A percentile compares a stretch with the other conserved stretches of the same genome.
phyloP scores from a whole-genome alignment of 1,139 yeast species.

The Petasospora fabianii region DNA sequence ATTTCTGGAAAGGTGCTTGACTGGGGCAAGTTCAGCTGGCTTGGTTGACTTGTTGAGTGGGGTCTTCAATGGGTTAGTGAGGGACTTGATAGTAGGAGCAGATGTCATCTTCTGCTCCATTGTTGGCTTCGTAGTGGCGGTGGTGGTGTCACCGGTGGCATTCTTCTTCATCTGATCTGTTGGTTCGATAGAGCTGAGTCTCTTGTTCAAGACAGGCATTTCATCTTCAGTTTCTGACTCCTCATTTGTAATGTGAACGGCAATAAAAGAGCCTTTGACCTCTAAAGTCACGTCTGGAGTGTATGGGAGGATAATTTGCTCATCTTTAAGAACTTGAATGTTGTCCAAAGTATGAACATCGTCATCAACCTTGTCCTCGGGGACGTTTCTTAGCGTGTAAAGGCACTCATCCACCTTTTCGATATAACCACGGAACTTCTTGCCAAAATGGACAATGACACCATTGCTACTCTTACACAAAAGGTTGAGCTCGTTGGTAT shows the following conservation, averaged over 20 bases:
- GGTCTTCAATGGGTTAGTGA: constrained; percentile 6
- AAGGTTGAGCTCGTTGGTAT: constrained; percentile 29
- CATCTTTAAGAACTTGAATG: constrained; percentile 51
- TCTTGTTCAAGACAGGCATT: constrained; percentile 23
- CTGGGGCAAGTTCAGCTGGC: constrained; percentile 9
- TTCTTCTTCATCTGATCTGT: constrained; percentile 11
- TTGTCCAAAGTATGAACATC: constrained; percentile 31
- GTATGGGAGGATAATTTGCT: constrained; percentile 53
- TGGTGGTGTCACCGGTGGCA: neutral
- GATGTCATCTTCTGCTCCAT: too few relatives aligned
- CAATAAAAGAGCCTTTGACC: constrained; percentile 37
- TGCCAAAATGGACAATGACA: constrained; percentile 30
- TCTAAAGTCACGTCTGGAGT: constrained; percentile 52
- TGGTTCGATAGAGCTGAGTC: constrained; percentile 16
- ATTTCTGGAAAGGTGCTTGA: constrained; percentile 12
- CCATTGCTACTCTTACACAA: constrained; percentile 38
- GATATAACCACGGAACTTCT: constrained; percentile 25
- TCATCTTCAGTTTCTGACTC: constrained; percentile 36
- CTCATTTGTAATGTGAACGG: constrained; percentile 25
- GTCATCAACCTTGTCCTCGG: constrained; percentile 21
- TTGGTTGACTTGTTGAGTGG: constrained; percentile 9
- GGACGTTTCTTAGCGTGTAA: constrained; percentile 12
- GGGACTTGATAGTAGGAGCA: too few relatives aligned
- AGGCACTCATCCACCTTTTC: constrained; percentile 15
- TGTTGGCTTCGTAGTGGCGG: neutral